Evolutionary conservation across 352 stramenopile species (phyloP), one percentile per base, ranked within the genome.

Genomic region (Phytophthora hybrid): DNA sequence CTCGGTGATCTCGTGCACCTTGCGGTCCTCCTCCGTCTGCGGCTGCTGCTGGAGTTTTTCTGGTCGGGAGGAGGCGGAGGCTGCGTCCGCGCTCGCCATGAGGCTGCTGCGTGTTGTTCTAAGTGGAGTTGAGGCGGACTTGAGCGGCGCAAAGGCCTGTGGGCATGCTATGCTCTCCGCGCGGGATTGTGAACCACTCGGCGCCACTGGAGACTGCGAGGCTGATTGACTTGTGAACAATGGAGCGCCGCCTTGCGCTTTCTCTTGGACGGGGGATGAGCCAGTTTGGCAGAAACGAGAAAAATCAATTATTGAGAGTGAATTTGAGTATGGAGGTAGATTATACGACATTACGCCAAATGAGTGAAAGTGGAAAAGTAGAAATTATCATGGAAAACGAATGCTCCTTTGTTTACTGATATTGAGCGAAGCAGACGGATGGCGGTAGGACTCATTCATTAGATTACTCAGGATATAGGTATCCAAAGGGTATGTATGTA

Each of bases 1-100:
- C 58, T 84, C 77, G 5, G 77, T 84, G 19, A 84, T 52, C 46
- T 80, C 77, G 62, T 84, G 71, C 8, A 84, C 77, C 13, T 66
- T 32, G 1, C 39, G 26, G 39, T 69, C 57, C 31, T 56, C 56
- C 26, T 61, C 51, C 18, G 37, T 9, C 46, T 55, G 23, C n/a
- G 1, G 23, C 39, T 46, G 39, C 5, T 47, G 23, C 21, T 44
- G 56, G 9, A 29, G 26, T n/a, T 46, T 46, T 13, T n/a, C 39
- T 46, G 55, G 6, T 41, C 18, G 26, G 2, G 9, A 23, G 6
- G 6, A n/a, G 10, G 51, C 34, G 26, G 26, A n/a, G 44, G 44
- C 41, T 59, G 37, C 49, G 51, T 64, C 55, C 62, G 39, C 59
- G 46, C 32, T 49, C 14, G 65, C 32, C 74, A 81, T 81, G 39